phyloP scores from a whole-genome alignment of 208 protist genomes.

The Trypanosoma cruzi region DNA sequence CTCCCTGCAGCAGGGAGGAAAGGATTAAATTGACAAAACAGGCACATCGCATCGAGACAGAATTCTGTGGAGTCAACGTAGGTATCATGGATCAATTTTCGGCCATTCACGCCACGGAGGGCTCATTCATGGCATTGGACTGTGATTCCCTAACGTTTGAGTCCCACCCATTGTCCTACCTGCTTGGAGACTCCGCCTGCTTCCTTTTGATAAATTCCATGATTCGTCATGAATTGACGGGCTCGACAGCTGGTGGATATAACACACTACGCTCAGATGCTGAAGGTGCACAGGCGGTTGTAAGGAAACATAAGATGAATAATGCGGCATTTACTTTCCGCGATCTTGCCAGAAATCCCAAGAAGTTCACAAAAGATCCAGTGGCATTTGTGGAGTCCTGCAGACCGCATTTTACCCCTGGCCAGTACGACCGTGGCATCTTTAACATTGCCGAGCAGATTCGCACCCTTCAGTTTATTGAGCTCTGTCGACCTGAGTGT shows the following conservation, averaged over 20 bases:
- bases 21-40: constrained; percentile 49
- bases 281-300: constrained; percentile 47
- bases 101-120: constrained; percentile 64
- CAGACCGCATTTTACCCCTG: constrained; percentile 48
- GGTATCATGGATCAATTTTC: constrained; percentile 92
- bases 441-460: constrained; percentile 67
- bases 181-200: constrained; percentile 46
- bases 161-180: constrained; percentile 47
- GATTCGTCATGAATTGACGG: constrained; percentile 58
- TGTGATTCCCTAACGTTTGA: constrained; percentile 64
- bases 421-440: constrained; percentile 49
- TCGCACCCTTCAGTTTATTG: constrained; percentile 59
- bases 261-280: constrained; percentile 58
- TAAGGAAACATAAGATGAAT: constrained; percentile 52
- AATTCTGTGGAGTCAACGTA: constrained; percentile 78
- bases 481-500: constrained; percentile 44
- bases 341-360: constrained; percentile 50
- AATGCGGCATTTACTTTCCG: constrained; percentile 57
- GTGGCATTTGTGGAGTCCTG: constrained; percentile 53
- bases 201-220: constrained; percentile 74
- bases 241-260: constrained; percentile 43
- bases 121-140: constrained; percentile 70
- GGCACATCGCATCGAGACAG: constrained; percentile 70
- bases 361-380: constrained; percentile 49
- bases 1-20: constrained; percentile 34